A percentile compares a stretch with the other conserved stretches of the same genome.
Conservation (phyloP, 208 protist genomes). For the Crithidia fasciculata region DNA sequence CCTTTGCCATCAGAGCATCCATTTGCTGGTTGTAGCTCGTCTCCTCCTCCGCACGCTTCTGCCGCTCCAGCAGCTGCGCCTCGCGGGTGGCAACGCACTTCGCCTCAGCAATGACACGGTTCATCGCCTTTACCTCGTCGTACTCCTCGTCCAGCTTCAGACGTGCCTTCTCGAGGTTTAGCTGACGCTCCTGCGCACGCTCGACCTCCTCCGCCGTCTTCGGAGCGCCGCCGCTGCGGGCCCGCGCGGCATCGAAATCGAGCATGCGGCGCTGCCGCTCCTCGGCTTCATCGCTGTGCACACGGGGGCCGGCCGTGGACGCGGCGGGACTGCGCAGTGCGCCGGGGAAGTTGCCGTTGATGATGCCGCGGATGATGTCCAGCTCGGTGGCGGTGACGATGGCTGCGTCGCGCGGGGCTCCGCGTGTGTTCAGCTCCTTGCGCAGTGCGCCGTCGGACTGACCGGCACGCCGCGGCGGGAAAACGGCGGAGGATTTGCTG, state of each 20-base stretch:
- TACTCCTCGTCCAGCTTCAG: conserved; percentile 85
- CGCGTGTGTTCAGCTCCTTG: conserved; percentile 76
- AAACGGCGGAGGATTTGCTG: conserved; percentile 52
- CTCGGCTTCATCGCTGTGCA: conserved; percentile 46
- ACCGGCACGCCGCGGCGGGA: conserved; percentile 72
- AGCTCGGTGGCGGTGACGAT: conserved; percentile 88
- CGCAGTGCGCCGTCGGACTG: conserved; percentile 79
- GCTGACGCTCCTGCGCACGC: conserved; percentile 66
- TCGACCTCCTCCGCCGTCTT: conserved; percentile 85
- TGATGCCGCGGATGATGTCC: conserved; percentile 77
- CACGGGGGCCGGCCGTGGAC: conserved; percentile 14
- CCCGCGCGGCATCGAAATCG: conserved; percentile 76
- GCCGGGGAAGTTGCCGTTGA: conserved; percentile 46
- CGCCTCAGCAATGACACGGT: conserved; percentile 89
- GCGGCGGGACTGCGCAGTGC: conserved; percentile 8
- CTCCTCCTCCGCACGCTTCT: conserved; percentile 64
- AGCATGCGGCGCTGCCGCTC: conserved; percentile 82
- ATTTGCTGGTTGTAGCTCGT: conserved; percentile 71
- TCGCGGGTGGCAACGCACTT: conserved; percentile 93
- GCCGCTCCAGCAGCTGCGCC: conserved; percentile 87
- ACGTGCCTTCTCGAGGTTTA: conserved; percentile 81
- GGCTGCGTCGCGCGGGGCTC: conserved; percentile 72
- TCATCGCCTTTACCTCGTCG: conserved; percentile 95
- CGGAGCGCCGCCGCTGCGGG: conserved; percentile 42
- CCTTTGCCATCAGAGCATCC: conserved; percentile 84